phyloP scores from a whole-genome alignment of 202 grass and related monocot genomes.

The Digitaria exilis region DNA sequence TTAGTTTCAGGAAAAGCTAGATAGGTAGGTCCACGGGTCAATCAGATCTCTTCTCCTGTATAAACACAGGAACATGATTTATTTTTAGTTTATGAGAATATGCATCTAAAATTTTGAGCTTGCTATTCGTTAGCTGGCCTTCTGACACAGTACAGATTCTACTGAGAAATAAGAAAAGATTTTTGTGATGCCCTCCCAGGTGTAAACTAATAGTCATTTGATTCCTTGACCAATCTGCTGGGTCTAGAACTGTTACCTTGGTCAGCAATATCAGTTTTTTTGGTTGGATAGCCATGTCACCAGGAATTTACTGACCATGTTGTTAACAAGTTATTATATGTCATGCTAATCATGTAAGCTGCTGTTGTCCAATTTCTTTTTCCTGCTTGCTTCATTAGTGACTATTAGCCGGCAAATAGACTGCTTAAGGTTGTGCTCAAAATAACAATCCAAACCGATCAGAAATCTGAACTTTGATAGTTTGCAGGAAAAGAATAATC shows the following conservation, averaged over 20 bases:
- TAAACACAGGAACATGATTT: constrained; percentile 9
- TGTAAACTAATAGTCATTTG: constrained; percentile 44
- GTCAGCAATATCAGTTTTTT: constrained; percentile 29
- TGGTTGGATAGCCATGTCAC: constrained; percentile 18
- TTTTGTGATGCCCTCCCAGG: constrained; percentile 28
- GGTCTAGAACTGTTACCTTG: constrained; percentile 26
- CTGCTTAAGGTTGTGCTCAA: background rate
- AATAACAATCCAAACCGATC: constrained; percentile 21
- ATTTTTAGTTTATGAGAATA: background rate
- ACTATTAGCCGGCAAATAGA: background rate
- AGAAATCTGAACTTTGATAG: constrained; percentile 32
- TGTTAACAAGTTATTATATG: constrained; percentile 5
- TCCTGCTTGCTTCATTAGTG: background rate
- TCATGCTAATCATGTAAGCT: constrained; percentile 1
- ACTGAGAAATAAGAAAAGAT: constrained; percentile 22
- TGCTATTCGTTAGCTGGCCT: constrained; percentile 17
- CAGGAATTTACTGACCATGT: constrained; percentile 27
- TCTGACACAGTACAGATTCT: constrained; percentile 39
- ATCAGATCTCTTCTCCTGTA: constrained; percentile 5
- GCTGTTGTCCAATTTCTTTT: background rate
- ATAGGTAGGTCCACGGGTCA: background rate
- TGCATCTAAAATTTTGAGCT: constrained; percentile 26
- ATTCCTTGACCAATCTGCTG: constrained; percentile 39
- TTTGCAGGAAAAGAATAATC: constrained; percentile 19
- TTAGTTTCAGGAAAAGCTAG: constrained; percentile 10